phyloP scores from a whole-genome alignment of 371 early-diverging fungal genomes.

The Basidiobolus meristosporus region DNA sequence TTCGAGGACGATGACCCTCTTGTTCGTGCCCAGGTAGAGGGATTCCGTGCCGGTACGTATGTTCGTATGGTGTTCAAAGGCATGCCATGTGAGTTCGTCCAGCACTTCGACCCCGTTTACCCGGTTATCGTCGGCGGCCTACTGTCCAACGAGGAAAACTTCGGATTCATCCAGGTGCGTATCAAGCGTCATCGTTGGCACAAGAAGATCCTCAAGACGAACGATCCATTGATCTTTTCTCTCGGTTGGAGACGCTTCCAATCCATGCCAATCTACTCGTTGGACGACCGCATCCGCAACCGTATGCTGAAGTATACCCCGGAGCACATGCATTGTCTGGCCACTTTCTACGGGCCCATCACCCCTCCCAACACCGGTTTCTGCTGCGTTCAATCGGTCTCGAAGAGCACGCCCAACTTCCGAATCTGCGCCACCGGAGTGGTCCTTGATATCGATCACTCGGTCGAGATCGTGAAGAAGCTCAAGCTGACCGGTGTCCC shows the following conservation, averaged over 20 bases:
- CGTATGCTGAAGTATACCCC: conserved; percentile 98
- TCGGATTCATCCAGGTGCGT: conserved; percentile 86
- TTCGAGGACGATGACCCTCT: conserved; percentile 67
- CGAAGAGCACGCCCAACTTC: conserved; percentile 60
- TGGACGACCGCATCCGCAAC: conserved; percentile 85
- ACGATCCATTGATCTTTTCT: conserved; percentile 93
- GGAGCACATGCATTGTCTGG: conserved; percentile 96
- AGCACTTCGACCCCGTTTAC: conserved; percentile 69
- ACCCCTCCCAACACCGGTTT: conserved; percentile 93
- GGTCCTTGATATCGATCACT: conserved; percentile 80
- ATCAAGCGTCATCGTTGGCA: conserved; percentile 98
- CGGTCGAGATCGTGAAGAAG: conserved; percentile 92
- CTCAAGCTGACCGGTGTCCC: conserved; percentile 94
- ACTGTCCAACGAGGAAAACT: conserved; percentile 64
- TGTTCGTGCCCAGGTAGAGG: conserved; percentile 60
- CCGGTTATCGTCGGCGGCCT: conserved; percentile 87
- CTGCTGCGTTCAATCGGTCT: conserved; percentile 71
- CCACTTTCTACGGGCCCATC: conserved; percentile 80
- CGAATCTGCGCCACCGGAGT: conserved; percentile 89
- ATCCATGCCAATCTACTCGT: conserved; percentile 84
- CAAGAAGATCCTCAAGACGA: conserved; percentile 88
- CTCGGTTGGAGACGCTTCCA: conserved; percentile 98
- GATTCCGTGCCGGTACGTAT: conserved; percentile 81
- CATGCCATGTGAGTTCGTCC: conserved; percentile 86
- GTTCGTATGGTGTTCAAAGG: conserved; percentile 73